Evolutionary conservation across 2,329 filamentous ascomycete species (phyloP).

Genomic region (Colletotrichum coccodes): DNA sequence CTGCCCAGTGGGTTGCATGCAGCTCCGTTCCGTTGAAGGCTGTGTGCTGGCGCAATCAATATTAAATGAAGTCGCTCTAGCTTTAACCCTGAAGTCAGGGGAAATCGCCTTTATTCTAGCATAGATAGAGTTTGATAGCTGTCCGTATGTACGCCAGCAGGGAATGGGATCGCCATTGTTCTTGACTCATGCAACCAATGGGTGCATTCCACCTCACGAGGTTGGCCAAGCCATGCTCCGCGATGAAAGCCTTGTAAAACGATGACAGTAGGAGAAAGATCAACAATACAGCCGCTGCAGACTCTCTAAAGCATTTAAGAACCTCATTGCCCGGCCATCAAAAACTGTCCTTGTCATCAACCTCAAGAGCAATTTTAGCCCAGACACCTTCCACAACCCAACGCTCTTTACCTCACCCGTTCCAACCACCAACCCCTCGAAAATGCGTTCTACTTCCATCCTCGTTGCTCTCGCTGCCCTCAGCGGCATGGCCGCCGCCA

Average conservation of each 20-base stretch:
- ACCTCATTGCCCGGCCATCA: not conserved
- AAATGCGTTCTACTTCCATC: not conserved
- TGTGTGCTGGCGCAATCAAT: not conserved
- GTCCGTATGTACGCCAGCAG: not conserved
- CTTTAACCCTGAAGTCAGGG: not conserved
- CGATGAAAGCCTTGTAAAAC: not conserved
- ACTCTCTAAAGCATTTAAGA: not conserved
- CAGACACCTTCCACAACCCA: not conserved
- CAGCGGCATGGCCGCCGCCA: not conserved
- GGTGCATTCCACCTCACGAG: not conserved
- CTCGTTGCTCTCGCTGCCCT: not conserved
- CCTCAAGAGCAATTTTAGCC: too few species aligned
- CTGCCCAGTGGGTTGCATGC: not conserved
- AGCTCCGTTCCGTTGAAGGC: not conserved
- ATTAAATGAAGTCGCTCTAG: not conserved
- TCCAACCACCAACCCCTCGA: not conserved
- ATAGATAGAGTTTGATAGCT: not conserved
- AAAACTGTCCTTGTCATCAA: accelerated
- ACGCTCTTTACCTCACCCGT: not conserved
- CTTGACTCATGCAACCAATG: not conserved
- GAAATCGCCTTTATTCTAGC: not conserved
- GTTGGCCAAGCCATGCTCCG: not conserved
- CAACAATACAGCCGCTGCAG: too few species aligned
- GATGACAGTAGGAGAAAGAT: not conserved
- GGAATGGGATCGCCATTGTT: not conserved